These are phyloP conservation scores for Pleurotus tuber-regium DNA, from an alignment of 768 basidiomycete genomes.

Conservation along the genomic window DNA sequence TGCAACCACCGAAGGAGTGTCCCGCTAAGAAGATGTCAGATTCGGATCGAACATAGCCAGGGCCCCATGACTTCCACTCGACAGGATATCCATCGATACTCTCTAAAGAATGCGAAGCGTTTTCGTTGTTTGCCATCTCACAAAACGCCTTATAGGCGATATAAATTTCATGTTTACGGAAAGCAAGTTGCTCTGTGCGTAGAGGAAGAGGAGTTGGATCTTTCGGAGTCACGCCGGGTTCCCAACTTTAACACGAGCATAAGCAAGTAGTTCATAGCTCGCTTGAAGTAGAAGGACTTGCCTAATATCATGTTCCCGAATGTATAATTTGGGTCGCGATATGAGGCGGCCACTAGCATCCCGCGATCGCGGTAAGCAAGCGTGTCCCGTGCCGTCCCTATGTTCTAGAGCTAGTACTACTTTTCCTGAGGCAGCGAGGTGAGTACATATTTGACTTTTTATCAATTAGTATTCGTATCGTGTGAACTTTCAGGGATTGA, in stretches of 20 bases:
- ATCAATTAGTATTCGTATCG: not conserved
- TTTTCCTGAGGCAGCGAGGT: conserved; percentile 73
- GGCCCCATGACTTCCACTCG: conserved; percentile 42
- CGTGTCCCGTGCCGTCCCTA: conserved; percentile 74
- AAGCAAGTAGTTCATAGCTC: too few species aligned
- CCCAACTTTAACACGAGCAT: conserved; percentile 23
- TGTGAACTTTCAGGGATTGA: not conserved
- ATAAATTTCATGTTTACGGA: conserved; percentile 71
- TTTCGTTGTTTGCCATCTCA: conserved; percentile 41
- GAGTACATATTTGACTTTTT: conserved; percentile 63
- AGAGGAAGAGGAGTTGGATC: conserved; percentile 41
- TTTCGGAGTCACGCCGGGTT: conserved; percentile 20
- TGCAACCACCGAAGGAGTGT: conserved; percentile 48
- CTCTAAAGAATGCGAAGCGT: conserved; percentile 30
- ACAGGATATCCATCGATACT: conserved; percentile 30
- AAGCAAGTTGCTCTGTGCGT: conserved; percentile 65
- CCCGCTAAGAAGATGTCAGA: conserved; percentile 39
- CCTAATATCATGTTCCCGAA: conserved; percentile 56
- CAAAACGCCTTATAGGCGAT: conserved; percentile 57
- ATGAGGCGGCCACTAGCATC: conserved; percentile 23
- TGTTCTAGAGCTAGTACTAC: conserved; percentile 85
- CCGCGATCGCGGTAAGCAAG: conserved; percentile 37
- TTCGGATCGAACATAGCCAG: conserved; percentile 28
- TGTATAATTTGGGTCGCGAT: conserved; percentile 42
- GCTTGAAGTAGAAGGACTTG: too few species aligned